These are phyloP conservation scores for Lodderomyces jiufengensis DNA, from an alignment of 1,139 yeast genomes.

Conservation along the genomic window DNA sequence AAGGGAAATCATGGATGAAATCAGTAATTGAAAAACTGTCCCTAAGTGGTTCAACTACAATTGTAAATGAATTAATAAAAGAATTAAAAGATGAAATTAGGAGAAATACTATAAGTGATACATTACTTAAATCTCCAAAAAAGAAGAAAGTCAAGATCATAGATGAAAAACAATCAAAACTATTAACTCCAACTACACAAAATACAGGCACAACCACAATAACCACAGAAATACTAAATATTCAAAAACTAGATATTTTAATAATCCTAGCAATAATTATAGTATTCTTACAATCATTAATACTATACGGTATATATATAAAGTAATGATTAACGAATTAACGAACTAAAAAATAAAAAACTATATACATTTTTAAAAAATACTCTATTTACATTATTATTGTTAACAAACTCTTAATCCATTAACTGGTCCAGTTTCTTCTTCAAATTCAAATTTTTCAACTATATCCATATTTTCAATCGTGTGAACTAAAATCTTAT, in stretches of 20 bases:
- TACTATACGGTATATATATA: background rate
- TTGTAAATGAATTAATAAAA: constrained; percentile 29
- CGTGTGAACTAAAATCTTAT: constrained; percentile 63
- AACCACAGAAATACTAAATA: constrained; percentile 12
- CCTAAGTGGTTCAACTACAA: constrained; percentile 44
- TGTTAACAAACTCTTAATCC: constrained; percentile 29
- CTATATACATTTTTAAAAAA: too few relatives aligned
- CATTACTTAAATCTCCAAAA: constrained; percentile 11
- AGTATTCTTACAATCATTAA: background rate
- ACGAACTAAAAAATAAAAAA: background rate
- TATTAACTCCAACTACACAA: background rate
- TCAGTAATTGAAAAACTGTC: constrained; percentile 52
- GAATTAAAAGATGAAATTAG: constrained; percentile 30
- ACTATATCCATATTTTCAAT: constrained; percentile 72
- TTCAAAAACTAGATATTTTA: too few relatives aligned
- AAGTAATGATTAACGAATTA: too few relatives aligned
- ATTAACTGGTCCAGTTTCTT: constrained; percentile 15
- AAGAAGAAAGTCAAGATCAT: constrained; percentile 6
- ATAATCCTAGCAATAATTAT: too few relatives aligned
- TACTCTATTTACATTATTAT: background rate
- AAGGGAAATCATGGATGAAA: constrained; percentile 56
- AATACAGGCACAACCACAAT: background rate
- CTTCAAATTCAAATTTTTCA: constrained; percentile 37
- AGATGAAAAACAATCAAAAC: constrained; percentile 1
- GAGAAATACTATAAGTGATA: constrained; percentile 21